Base-by-base conservation (phyloP, 768 basidiomycete species). In the Chalciporus piperatus region DNA sequence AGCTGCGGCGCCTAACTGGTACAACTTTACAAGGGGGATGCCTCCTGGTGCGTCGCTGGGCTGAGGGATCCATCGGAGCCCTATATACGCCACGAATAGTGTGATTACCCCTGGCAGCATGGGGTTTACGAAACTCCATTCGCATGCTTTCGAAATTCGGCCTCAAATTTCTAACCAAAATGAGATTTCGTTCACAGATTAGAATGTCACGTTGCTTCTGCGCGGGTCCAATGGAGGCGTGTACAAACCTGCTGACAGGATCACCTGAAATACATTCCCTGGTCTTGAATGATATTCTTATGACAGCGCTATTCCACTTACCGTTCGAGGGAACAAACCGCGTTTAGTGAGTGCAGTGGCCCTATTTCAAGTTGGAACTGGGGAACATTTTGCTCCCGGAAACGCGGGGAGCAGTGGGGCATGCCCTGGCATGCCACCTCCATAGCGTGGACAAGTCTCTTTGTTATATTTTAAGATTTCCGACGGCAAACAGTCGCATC, bases 71-170 rank as follows among this genome's bases (percentile, higher is more conserved):
- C 40, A 22, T 28, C 11, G 17, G 14, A 8, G 33, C 22, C 38
- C 48, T 67, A 60, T 70, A 69, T 65, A 43, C n/a, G 13, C 17
- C 22, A 30, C 12, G 40, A 20, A 23, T 48, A 10, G 42, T 54
- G 2, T 4, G 33, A 16, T 33, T 45, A 19, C 41, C 39, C 47
- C 14, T 16, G 20, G 25, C 41, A 35, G 11, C 5, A 40, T 10
- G 37, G 51, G 11, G 30, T 28, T 50, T 59, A 57, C 59, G 32
- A 44, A 55, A 60, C 28, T 30, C 25, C 19, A 50, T 47, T n/a
- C 20, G 20, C 33, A 25, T 54, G 43, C 16, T 22, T n/a, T 7
- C 32, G 35, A 33, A n/a, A n/a, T n/a, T n/a, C n/a, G n/a, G n/a
- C 16, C 33, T 38, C 17, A 33, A 32, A 22, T 13, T 22, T 5